These are phyloP conservation scores for Didymella arachidicola DNA, from an alignment of 2,329 filamentous ascomycete genomes.

Conservation along the genomic window DNA sequence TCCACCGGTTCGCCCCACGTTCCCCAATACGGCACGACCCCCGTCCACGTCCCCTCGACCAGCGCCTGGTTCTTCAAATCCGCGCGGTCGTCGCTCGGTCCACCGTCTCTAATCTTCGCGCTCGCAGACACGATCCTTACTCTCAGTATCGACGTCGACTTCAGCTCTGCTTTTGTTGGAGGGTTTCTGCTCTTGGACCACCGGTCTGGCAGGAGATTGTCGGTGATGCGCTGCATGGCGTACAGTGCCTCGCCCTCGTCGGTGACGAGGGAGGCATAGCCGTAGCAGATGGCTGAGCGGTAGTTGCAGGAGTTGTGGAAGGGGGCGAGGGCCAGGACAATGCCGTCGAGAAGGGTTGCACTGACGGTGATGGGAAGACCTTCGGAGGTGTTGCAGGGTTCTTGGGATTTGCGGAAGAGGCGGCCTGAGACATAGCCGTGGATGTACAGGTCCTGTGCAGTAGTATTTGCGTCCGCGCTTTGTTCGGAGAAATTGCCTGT, in stretches of 20 bases:
- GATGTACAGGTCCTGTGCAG: background rate
- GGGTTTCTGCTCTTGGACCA: background rate
- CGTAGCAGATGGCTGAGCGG: background rate
- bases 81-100: background rate
- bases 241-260: background rate
- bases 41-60: background rate
- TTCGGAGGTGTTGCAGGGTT: background rate
- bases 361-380: background rate
- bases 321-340: background rate
- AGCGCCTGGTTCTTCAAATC: background rate
- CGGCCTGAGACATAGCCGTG: background rate
- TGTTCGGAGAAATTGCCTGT: background rate
- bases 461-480: background rate
- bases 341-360: background rate
- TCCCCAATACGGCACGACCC: background rate
- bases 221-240: background rate
- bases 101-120: background rate
- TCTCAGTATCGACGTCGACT: background rate
- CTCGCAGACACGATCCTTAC: background rate
- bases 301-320: background rate
- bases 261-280: background rate
- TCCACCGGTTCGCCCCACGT: background rate
- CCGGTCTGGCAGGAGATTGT: background rate
- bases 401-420: background rate
- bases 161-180: background rate